A percentile compares a stretch with the other conserved stretches of the same genome.
These are phyloP conservation scores for Candida ponderosae DNA, from an alignment of 805 yeast genomes.

Conservation along the genomic window DNA sequence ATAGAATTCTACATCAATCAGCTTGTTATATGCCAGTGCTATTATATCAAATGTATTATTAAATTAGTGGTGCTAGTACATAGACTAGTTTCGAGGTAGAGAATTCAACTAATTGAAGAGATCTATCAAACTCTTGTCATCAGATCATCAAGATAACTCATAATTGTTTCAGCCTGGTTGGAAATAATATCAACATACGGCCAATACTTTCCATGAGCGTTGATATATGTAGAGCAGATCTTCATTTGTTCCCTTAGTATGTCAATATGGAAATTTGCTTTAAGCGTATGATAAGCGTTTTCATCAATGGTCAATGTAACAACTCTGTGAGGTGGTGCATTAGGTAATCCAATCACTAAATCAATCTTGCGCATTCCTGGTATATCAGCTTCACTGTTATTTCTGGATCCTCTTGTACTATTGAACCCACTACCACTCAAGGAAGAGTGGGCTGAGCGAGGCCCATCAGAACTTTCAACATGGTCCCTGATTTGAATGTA, in stretches of 20 bases:
- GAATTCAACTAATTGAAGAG: too few species aligned
- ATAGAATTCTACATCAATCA: too few species aligned
- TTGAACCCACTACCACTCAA: too few species aligned
- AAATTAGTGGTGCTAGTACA: too few species aligned
- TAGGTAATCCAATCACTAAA: conserved; percentile 2
- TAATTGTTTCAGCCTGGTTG: conserved; percentile 16
- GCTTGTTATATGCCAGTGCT: too few species aligned
- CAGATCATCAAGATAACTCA: conserved; percentile 12
- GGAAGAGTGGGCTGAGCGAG: background rate
- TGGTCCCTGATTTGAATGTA: conserved; percentile 9
- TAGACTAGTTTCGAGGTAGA: too few species aligned
- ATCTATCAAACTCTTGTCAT: conserved; percentile 2
- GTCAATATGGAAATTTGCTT: conserved; percentile 7
- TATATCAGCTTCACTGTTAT: conserved; percentile 3
- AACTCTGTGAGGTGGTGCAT: conserved; percentile 4
- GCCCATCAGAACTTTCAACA: background rate
- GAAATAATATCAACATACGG: conserved; percentile 18
- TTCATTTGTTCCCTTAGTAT: conserved; percentile 12
- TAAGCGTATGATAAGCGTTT: conserved; percentile 2
- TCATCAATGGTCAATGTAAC: conserved; percentile 9
- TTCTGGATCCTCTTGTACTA: background rate
- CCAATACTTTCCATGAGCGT: conserved; percentile 21
- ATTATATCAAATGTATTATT: too few species aligned
- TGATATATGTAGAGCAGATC: conserved; percentile 14
- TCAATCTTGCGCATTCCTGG: conserved; percentile 4